These are phyloP conservation scores for Microstegium vimineum DNA, from an alignment of 176 grass and related monocot genomes.

Conservation along the genomic window DNA sequence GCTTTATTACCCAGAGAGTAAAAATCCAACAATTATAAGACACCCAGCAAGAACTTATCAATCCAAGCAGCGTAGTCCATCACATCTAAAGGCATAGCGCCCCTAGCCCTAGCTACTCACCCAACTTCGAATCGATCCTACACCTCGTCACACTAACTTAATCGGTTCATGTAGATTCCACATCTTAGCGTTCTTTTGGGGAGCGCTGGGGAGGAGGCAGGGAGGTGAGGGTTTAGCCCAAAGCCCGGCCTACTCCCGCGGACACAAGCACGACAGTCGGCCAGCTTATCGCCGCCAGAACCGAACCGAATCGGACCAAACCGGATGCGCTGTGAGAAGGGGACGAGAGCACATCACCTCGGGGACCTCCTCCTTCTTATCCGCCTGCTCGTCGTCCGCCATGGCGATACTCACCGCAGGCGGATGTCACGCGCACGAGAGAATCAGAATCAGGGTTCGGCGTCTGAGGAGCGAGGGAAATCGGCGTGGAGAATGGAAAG, in stretches of 20 bases:
- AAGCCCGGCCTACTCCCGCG: background rate
- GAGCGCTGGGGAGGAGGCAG: background rate
- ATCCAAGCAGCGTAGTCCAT: background rate
- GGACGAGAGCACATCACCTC: constrained; percentile 29
- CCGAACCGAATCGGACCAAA: background rate
- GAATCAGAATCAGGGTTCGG: background rate
- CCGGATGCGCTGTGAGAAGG: background rate
- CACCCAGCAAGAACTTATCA: background rate
- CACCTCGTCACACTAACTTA: background rate
- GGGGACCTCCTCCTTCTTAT: constrained; percentile 48
- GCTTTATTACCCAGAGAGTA: background rate
- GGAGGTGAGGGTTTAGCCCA: background rate
- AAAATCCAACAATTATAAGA: background rate
- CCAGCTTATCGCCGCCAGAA: background rate
- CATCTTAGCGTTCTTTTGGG: background rate
- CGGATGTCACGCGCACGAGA: background rate
- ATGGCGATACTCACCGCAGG: constrained; percentile 19
- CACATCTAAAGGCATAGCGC: background rate
- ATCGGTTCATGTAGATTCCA: background rate
- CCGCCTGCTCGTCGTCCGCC: constrained; percentile 50
- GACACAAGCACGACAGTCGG: background rate
- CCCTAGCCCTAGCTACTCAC: background rate
- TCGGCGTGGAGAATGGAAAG: background rate
- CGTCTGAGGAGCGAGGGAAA: background rate
- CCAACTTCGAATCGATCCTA: background rate